Base-by-base conservation (phyloP, 2,329 filamentous ascomycete species). In the Trichoderma aggressivum region DNA sequence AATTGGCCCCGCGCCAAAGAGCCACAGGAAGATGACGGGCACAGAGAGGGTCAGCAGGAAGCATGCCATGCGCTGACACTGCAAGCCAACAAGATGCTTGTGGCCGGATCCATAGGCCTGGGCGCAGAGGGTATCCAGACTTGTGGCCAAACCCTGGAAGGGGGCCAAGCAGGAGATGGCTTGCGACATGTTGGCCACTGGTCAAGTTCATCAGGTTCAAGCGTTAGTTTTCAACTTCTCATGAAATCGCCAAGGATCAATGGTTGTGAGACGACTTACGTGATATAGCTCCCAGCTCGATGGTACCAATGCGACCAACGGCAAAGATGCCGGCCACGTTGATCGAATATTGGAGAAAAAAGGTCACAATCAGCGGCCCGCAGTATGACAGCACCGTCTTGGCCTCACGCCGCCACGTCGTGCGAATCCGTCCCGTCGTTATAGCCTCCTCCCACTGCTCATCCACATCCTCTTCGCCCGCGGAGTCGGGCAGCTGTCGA, bases 41-140 rank as follows among this genome's bases (percentile, higher is more conserved):
- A 94, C 85, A 1, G 89, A 91, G 74, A 94, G 86, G 3, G 86
- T 79, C 84, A 91, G 90, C 3, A 96, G 86, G 78, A 96, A 94
- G 78, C 86, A 91, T 1, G 92, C 84, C 92, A 95, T 95, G 70
- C 92, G 87, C 81, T 96, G 92, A 73, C 93, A 86, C 76, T 96
- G 93, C 69, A 96, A 80, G 2, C 93, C 93, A 12, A 98, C 95
- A 6, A 98, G 88, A 75, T 94, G 92, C 78, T 92, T 97, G 79
- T 92, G 92, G 0, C 95, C 95, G 0, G 93, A 97, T 3, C 96
- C 95, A 78, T 97, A 98, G 0, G 96, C 95, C 81, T 98, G 95
- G 0, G 95, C 89, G 80, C 95, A 98, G 3, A 98, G 89, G 0
- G 95, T 98, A 81, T 98, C 95, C 47, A 98, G 85, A 74, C 91